Conservation (phyloP, 768 basidiomycete species). For the Cyathus striatus region DNA sequence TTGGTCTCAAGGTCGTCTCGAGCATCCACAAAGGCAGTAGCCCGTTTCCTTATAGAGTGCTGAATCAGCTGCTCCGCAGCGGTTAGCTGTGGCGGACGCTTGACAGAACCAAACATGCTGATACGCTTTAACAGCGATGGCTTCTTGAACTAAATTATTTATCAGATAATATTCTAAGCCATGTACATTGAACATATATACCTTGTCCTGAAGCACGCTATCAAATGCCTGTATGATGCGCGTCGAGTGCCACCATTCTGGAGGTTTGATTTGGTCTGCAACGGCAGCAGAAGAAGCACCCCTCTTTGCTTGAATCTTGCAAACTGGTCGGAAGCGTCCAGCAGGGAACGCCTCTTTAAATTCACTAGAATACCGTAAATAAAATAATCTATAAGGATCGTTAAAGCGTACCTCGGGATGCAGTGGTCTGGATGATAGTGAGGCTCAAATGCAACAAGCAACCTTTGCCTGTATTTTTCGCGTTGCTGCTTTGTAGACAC, state of each 20-base stretch:
- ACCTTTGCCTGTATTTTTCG: conserved; percentile 70
- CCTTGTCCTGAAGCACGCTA: conserved; percentile 79
- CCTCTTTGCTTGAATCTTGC: conserved; percentile 84
- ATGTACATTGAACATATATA: conserved; percentile 19
- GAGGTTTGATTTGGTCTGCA: conserved; percentile 85
- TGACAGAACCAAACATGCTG: conserved; percentile 66
- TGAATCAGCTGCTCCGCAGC: conserved; percentile 83
- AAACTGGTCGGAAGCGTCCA: conserved; percentile 85
- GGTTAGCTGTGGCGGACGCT: conserved; percentile 68
- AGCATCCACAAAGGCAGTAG: conserved; percentile 92
- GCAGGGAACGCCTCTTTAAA: conserved; percentile 95
- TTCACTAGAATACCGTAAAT: conserved; percentile 48
- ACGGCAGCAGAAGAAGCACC: conserved; percentile 76
- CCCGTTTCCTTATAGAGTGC: conserved; percentile 85
- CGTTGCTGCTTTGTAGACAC: conserved; percentile 78
- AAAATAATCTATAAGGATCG: conserved; percentile 2
- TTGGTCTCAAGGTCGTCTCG: conserved; percentile 92
- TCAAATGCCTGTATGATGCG: conserved; percentile 91
- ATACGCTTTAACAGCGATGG: conserved; percentile 85
- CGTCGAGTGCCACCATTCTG: conserved; percentile 93
- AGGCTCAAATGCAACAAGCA: conserved; percentile 75
- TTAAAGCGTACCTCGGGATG: conserved; percentile 52
- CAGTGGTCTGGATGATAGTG: conserved; percentile 89
- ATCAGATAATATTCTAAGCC: conserved; percentile 5
- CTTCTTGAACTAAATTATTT: conserved; percentile 84